Percentiles rank a stretch among this genome's conserved stretches.
phyloP scores from a whole-genome alignment of 176 grass and related monocot species.

The Cenchrus purpureus region DNA sequence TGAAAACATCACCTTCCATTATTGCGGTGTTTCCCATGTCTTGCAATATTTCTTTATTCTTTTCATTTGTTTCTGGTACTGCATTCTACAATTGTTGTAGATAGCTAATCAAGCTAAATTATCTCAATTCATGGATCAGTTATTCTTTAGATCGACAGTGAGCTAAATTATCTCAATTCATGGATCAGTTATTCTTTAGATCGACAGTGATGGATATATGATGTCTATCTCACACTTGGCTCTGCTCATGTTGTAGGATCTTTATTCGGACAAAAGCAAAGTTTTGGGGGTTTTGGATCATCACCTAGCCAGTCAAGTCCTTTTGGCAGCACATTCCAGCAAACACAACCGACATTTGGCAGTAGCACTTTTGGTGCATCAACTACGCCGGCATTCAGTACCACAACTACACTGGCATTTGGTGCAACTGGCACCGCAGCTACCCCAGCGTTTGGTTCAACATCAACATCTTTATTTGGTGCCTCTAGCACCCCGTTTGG shows the following conservation, averaged over 20 bases:
- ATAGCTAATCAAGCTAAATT: not conserved
- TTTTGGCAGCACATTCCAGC: slow-evolving; percentile 78
- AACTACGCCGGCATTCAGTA: slow-evolving; percentile 29
- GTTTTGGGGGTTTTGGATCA: slow-evolving; percentile 81
- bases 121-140: not conserved
- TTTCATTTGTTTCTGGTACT: not conserved
- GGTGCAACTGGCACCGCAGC: not conserved
- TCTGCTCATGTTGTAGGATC: slow-evolving; percentile 55
- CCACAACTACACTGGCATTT: not conserved
- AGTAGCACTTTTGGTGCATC: slow-evolving; percentile 64
- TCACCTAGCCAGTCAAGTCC: slow-evolving; percentile 78
- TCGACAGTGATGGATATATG: not conserved
- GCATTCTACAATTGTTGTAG: not conserved
- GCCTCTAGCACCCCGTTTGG: slow-evolving; percentile 65
- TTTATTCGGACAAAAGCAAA: slow-evolving; percentile 89
- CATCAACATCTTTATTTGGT: slow-evolving; percentile 72
- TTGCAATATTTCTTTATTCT: slow-evolving; percentile 18
- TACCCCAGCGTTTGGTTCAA: slow-evolving; percentile 52
- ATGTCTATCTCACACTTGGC: not conserved
- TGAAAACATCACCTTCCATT: not conserved
- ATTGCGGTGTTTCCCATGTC: not conserved
- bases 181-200: slow-evolving; percentile 3
- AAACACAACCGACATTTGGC: slow-evolving; percentile 83
- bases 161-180: slow-evolving; percentile 1
- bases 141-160: not conserved